Base-by-base conservation (phyloP, 2,329 filamentous ascomycete species). In the Hypoxylon sp. region DNA sequence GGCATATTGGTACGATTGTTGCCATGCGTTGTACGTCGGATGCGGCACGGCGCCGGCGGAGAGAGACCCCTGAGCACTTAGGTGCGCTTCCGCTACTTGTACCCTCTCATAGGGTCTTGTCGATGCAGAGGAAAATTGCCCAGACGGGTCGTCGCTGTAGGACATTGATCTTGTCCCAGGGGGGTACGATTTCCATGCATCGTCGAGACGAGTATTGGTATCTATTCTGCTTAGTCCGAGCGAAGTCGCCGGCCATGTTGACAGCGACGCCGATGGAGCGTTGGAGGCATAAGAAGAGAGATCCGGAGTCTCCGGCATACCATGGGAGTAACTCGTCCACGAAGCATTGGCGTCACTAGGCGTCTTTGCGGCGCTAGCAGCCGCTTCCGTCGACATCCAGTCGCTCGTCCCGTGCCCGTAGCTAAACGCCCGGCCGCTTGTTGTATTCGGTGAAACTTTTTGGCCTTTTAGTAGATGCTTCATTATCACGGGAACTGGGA, bases 261-360 rank as follows among this genome's bases (percentile, higher is more conserved):
- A 75, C 0, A 83, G 77, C 2, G 80, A 67, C 19, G 77, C 73
- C 13, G 82, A 73, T 0, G 79, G 75, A 1, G 79, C 77, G 46
- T 82, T 80, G 21, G 82, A 80, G 5, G 81, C 79, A 72, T 86
- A 88, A 1, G 85, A 81, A 4, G 85, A 84, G 66, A 85, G 86
- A 2, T 82, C 83, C 0, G 85, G 80, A 2, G 83, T 83, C 35
- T 87, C 79, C 8, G 86, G 82, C 6, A 86, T 83, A 44, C 86
- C 85, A 46, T 84, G 80, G 8, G 84, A 75, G 71, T 85, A 87
- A 6, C 81, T 76, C 66, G 83, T 79, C 87, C 87, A 89, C 11
- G 80, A 79, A 8, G 80, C 69, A 63, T 79, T 82, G 66, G 84
- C 70, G 27, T 85, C 83, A 42, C 78, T 78, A 7, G 82, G 74